Conservation (phyloP, 345 rosid genomes). For the Dimocarpus longan region DNA sequence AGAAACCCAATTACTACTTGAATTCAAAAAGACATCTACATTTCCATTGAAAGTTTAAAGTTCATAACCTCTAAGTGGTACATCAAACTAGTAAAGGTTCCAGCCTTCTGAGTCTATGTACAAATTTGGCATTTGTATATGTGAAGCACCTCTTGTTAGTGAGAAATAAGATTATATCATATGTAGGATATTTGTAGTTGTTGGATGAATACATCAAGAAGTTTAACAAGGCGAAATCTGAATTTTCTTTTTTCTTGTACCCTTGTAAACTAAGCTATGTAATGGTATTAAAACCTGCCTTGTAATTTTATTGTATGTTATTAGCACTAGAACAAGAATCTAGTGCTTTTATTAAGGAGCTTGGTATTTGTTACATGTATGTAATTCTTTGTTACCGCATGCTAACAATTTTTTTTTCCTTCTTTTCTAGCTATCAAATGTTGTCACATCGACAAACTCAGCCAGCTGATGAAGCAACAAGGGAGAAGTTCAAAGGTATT, state of each 20-base stretch:
- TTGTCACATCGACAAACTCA: slow-evolving; percentile 55
- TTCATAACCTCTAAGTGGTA: neutral
- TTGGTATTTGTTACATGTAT: slow-evolving; percentile 5
- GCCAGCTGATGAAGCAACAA: slow-evolving; percentile 47
- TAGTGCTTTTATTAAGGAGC: neutral
- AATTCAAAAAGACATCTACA: neutral
- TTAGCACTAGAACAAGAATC: too few relatives aligned
- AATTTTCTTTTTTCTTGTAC: neutral
- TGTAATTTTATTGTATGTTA: too few relatives aligned
- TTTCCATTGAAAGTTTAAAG: neutral
- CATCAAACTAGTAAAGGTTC: too few relatives aligned
- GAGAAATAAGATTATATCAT: neutral
- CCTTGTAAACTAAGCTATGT: neutral
- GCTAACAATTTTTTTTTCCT: slow-evolving; percentile 15
- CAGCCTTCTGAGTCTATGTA: neutral
- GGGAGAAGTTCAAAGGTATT: slow-evolving; percentile 51
- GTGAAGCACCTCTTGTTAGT: neutral
- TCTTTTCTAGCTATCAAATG: slow-evolving; percentile 46
- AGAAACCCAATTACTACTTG: neutral
- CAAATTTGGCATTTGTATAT: neutral
- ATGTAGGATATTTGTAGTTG: neutral
- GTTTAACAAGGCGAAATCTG: neutral
- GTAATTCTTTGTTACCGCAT: neutral
- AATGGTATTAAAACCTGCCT: neutral
- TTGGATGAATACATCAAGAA: neutral